Evolutionary conservation across 371 early-diverging fungal genomes (phyloP), one percentile per base, ranked within the genome.

Genomic region (Mortierella polycephala): DNA sequence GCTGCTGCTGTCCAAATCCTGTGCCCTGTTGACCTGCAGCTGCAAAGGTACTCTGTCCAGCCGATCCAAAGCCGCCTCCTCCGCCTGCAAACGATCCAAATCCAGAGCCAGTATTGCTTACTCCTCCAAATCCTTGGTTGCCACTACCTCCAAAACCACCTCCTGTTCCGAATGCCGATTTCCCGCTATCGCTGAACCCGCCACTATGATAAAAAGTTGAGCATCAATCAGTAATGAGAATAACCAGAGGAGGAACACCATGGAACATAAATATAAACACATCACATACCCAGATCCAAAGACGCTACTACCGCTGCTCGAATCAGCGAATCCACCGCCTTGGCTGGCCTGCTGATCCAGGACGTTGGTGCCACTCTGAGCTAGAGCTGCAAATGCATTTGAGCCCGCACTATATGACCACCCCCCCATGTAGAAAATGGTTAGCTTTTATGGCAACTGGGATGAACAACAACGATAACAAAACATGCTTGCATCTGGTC

Each of bases 371-470:
- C 66, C 69, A 46, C 53, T 55, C 18, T 52, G 64, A 12, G 79
- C 73, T 0, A 72, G 37, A 41, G 73, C 62, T 9, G 72, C 77
- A 57, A 79, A 79, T 8, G 79, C 79, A 40, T 79, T 79, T 44
- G 67, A 52, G n/a, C 64, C 44, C 20, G 75, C 13, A 14, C 75
- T 75, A 37, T n/a, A 23, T 11, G 13, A 21, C n/a, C 30, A 30
- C 4, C 30, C 30, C 30, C 30, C 30, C 30, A 30, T 30, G 30
- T 30, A 30, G 7, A 40, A 66, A 51, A 45, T 40, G 11, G 4
- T 18, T 18, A 59, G 54, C 16, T 23, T 30, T 40, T 6, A 1
- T 62, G 54, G 41, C 11, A 52, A 16, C 16, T 18, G 39, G 16
- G 42, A 11, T 49, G 5, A 7, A 61, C 11, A 50, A 0, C 12